phyloP scores from a whole-genome alignment of 805 yeast genomes.

The Limtongia smithiae region DNA sequence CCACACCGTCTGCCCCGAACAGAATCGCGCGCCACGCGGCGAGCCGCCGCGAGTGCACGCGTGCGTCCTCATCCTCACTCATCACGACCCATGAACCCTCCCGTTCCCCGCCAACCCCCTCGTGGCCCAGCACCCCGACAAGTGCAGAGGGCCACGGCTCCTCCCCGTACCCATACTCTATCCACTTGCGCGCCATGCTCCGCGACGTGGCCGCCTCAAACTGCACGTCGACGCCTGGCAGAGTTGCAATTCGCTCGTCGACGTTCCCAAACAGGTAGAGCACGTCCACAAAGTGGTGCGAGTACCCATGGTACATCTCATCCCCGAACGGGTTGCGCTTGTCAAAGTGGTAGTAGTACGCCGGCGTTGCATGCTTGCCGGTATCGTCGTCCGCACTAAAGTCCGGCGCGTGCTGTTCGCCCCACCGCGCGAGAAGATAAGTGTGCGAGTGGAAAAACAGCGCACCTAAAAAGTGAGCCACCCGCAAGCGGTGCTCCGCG shows the following conservation, averaged over 20 bases:
- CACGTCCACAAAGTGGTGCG: constrained; percentile 20
- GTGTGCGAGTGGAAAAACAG: constrained; percentile 15
- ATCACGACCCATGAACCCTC: constrained; percentile 13
- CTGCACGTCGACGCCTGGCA: constrained; percentile 1
- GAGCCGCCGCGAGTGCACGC: constrained; percentile 9
- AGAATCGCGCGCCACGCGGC: too few species aligned
- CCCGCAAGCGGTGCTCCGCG: constrained; percentile 1
- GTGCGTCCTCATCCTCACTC: constrained; percentile 13
- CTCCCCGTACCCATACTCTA: constrained; percentile 9
- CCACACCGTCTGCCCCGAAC: too few species aligned
- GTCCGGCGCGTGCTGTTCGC: not conserved
- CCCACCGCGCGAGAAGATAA: constrained; percentile 18
- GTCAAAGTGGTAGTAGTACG: constrained; percentile 20
- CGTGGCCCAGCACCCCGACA: constrained; percentile 15
- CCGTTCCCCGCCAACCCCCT: not conserved
- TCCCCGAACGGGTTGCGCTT: constrained; percentile 17
- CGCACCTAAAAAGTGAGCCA: constrained; percentile 16
- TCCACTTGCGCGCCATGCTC: constrained; percentile 14
- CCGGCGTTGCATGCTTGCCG: constrained; percentile 6
- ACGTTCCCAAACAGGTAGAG: constrained; percentile 13
- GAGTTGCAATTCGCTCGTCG: constrained; percentile 2
- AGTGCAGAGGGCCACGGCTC: constrained; percentile 12
- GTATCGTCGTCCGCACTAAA: too few species aligned
- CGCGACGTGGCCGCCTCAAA: constrained; percentile 7
- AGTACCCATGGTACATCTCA: constrained; percentile 3